These are phyloP conservation scores for Mycena sanguinolenta DNA, from an alignment of 768 basidiomycete species.

Conservation along the genomic window DNA sequence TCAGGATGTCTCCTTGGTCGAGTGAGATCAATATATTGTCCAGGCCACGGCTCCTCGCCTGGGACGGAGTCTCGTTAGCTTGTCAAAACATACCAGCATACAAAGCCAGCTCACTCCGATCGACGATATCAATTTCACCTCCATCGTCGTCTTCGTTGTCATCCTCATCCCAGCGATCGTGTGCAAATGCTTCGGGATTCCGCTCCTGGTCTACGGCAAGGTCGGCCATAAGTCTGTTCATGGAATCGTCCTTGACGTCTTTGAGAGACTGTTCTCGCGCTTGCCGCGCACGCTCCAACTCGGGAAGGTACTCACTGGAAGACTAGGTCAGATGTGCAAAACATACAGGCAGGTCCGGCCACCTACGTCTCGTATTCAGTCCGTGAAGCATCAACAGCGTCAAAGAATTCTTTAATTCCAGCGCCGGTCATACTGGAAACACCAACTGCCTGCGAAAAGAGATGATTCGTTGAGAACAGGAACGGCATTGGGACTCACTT, in stretches of 20 bases:
- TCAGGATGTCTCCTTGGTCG: constrained; percentile 66
- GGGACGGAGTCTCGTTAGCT: constrained; percentile 30
- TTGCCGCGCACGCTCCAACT: constrained; percentile 79
- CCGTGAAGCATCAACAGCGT: constrained; percentile 89
- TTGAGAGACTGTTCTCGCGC: constrained; percentile 74
- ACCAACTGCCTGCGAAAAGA: constrained; percentile 82
- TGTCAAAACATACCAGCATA: constrained; percentile 3
- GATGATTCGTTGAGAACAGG: neutral
- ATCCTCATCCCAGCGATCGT: constrained; percentile 76
- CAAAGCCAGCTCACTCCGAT: constrained; percentile 69
- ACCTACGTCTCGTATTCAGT: constrained; percentile 90
- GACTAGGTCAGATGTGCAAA: constrained; percentile 19
- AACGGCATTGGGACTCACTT: constrained; percentile 61
- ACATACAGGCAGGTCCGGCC: neutral
- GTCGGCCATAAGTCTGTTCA: constrained; percentile 84
- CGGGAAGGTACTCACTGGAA: constrained; percentile 90
- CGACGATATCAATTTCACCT: constrained; percentile 71
- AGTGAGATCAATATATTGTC: constrained; percentile 83
- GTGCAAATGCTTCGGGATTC: constrained; percentile 68
- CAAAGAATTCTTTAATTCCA: constrained; percentile 92
- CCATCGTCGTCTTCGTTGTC: constrained; percentile 70
- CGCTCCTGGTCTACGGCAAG: constrained; percentile 78
- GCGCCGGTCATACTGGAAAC: constrained; percentile 97
- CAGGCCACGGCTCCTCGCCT: constrained; percentile 81
- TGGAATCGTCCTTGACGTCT: constrained; percentile 79